Evolutionary conservation across 306 rosid species (phyloP).

Genomic region (Quercus agrifolia): DNA sequence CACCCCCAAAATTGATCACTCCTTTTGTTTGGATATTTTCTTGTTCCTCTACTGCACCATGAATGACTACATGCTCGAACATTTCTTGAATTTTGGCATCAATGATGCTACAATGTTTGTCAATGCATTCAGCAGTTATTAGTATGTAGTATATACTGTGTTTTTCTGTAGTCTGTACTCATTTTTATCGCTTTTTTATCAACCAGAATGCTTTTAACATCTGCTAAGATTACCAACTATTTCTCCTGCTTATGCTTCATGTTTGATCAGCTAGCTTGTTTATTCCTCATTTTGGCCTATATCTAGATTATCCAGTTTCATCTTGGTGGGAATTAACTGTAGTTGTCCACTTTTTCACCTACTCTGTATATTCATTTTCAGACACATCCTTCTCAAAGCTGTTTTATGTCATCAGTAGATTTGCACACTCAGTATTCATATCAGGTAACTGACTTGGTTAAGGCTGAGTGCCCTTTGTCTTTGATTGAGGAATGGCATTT

Average conservation of each 20-base stretch:
- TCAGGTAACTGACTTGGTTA: conserved; percentile 51
- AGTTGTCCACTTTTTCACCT: conserved; percentile 5
- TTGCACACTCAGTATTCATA: conserved; percentile 79
- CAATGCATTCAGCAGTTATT: neutral
- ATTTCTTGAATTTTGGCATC: neutral
- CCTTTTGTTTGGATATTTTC: neutral
- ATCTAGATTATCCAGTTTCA: neutral
- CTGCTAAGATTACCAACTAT: neutral
- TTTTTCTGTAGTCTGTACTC: neutral
- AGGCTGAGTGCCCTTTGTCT: conserved; percentile 6
- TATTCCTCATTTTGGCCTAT: neutral
- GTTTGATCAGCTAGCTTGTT: neutral
- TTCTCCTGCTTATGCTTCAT: neutral
- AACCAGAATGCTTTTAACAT: neutral
- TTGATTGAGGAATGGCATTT: neutral
- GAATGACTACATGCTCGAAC: neutral
- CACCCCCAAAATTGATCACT: neutral
- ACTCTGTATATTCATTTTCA: conserved; percentile 22
- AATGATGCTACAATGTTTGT: neutral
- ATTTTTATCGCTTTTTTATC: neutral
- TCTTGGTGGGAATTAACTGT: neutral
- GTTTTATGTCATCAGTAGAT: conserved; percentile 91
- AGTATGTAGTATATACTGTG: neutral
- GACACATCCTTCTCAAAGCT: conserved; percentile 90
- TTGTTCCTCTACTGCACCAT: neutral